Evolutionary conservation across 805 yeast species (phyloP), one percentile per base, ranked within the genome.

Genomic region (Sugiyamaella marilandica): DNA sequence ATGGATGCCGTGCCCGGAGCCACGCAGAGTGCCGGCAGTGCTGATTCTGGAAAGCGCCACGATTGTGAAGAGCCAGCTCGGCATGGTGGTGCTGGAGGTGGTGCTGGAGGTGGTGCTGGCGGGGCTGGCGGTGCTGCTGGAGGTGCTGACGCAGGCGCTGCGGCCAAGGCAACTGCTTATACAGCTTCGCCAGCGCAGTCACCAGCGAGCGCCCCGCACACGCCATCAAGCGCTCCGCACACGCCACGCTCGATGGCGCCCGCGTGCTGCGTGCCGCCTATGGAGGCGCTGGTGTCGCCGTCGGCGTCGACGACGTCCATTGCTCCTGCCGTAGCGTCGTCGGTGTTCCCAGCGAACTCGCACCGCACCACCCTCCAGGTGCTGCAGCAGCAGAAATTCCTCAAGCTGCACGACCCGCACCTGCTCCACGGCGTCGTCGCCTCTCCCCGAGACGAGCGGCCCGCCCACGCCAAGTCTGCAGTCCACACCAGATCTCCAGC

Each of bases 241-340:
- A 35, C 39, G 18, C 14, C 39, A 3, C 29, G 29, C 29, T 5
- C 29, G 29, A 7, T 24, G 29, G 7, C 29, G 7, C 7, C 29
- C 3, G 29, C 29, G 7, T 24, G 29, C 29, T 24, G 29, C 29
- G 29, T 24, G 29, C 29, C 29, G 29, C 29, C 29, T 11, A 16
- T 48, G 13, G 45, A 26, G 5, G 37, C 51, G 24, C 35, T 48
- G 8, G 16, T 48, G 13, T 48, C 51, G 14, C 51, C 51, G 2
- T 48, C 51, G 10, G 32, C 51, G n/a, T 48, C 51, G 14, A 37
- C 51, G n/a, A 48, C 51, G 14, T 48, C 51, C 16, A 48, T 48
- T 18, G 45, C 44, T 10, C 44, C 51, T 13, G 45, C 51, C 10
- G 34, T 48, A n/a, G 51, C 45, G 7, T 48, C 51, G 34, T 48